Evolutionary conservation across 1,284 basidiomycete genomes (phyloP).

Genomic region (Rhizoctonia solani): DNA sequence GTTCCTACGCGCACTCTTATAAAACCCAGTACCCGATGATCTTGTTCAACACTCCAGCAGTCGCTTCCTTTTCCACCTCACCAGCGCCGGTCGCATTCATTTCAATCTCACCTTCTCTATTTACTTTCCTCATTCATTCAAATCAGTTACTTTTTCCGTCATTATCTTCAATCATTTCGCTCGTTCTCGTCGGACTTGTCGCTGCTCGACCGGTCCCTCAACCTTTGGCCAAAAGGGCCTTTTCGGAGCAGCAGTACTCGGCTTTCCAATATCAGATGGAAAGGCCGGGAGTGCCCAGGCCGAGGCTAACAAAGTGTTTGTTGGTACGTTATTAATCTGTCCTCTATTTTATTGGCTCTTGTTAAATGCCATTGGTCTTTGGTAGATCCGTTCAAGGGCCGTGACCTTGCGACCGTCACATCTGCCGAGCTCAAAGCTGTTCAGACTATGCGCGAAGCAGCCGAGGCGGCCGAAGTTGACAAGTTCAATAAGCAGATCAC

Average conservation of each 20-base stretch:
- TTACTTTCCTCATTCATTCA: not conserved
- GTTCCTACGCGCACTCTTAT: no score
- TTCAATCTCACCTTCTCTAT: not conserved
- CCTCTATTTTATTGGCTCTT: no score
- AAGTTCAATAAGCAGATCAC: conserved; percentile 53
- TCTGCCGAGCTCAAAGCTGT: conserved; percentile 45
- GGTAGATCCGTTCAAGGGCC: conserved; percentile 49
- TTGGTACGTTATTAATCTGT: no score
- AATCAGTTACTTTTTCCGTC: conserved; percentile 14
- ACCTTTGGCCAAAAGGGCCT: no score
- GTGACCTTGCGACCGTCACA: conserved; percentile 47
- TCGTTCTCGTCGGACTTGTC: conserved; percentile 5
- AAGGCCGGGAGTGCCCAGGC: conserved; percentile 50
- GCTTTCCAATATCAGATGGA: conserved; percentile 56
- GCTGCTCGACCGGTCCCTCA: conserved; percentile 16
- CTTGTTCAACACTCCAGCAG: conserved; percentile 28
- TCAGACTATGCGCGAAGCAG: conserved; percentile 52
- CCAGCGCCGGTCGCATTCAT: conserved; percentile 21
- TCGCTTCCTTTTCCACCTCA: conserved; percentile 20
- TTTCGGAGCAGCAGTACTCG: conserved; percentile 48
- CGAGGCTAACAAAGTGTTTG: conserved; percentile 52
- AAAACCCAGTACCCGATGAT: not conserved
- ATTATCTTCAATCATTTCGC: conserved; percentile 7
- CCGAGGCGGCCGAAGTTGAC: conserved; percentile 53
- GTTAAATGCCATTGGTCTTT: no score